These are phyloP conservation scores for Fusarium albidum DNA, from an alignment of 2,329 filamentous ascomycete genomes.

Conservation along the genomic window DNA sequence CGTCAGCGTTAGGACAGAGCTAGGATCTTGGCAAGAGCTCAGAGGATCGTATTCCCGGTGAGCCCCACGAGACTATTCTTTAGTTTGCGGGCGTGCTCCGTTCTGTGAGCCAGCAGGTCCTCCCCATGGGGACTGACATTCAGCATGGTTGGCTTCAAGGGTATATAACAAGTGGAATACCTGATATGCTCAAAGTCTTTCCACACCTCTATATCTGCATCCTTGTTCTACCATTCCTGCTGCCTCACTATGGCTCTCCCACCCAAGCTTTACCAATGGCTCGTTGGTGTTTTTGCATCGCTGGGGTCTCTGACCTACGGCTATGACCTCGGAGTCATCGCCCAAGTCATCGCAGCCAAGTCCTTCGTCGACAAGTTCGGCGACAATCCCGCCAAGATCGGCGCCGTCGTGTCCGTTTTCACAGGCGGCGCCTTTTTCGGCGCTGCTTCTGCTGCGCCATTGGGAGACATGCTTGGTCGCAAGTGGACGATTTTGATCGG, in stretches of 20 bases:
- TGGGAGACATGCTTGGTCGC: conserved; percentile 73
- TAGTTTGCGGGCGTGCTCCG: no score
- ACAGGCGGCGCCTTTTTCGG: conserved; percentile 81
- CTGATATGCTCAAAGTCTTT: no score
- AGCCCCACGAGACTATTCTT: no score
- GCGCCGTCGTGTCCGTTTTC: conserved; percentile 71
- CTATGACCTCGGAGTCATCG: conserved; percentile 61
- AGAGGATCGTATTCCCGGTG: no score
- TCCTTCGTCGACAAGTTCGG: conserved; percentile 52
- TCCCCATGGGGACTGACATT: no score
- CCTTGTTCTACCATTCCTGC: neutral
- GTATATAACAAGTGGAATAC: no score
- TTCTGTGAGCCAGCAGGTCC: no score
- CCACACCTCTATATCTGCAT: no score
- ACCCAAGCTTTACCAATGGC: conserved; percentile 58
- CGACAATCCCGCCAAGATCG: conserved; percentile 46
- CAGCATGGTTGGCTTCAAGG: no score
- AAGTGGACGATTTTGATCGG: conserved; percentile 77
- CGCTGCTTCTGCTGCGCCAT: conserved; percentile 68
- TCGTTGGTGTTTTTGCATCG: conserved; percentile 63
- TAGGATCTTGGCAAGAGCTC: no score
- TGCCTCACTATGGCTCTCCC: conserved; percentile 51
- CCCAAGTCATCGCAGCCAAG: conserved; percentile 58
- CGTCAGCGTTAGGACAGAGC: no score
- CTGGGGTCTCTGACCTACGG: conserved; percentile 63